A percentile compares a stretch with the other conserved stretches of the same genome.
These are phyloP conservation scores for Colletotrichum endophyticum DNA, from an alignment of 2,329 filamentous ascomycete species.

Conservation along the genomic window DNA sequence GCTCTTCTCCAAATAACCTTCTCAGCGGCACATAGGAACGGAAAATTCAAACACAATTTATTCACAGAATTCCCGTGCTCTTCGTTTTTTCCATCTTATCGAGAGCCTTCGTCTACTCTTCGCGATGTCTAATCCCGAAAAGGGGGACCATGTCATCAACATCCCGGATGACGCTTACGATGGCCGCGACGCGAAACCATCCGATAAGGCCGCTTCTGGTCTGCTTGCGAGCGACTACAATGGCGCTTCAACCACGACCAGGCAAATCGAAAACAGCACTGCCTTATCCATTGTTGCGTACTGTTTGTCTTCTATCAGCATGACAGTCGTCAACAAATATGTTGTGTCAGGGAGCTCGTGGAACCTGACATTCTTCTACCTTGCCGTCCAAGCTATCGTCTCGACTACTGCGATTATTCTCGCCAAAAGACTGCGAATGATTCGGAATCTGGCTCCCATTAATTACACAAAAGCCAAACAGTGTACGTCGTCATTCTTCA, in stretches of 20 bases:
- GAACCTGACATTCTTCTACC: conserved; percentile 96
- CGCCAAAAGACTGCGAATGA: conserved; percentile 81
- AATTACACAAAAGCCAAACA: conserved; percentile 88
- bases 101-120: neutral
- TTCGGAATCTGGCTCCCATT: conserved; percentile 82
- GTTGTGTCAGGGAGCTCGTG: conserved; percentile 89
- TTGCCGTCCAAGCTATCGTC: conserved; percentile 89
- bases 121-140: neutral
- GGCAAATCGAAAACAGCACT: conserved; percentile 72
- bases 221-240: conserved; percentile 39
- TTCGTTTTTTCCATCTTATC: neutral
- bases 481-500: conserved; percentile 59
- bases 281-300: conserved; percentile 84
- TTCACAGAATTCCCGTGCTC: neutral
- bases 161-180: neutral
- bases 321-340: conserved; percentile 99
- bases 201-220: conserved; percentile 30
- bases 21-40: rapidly evolving
- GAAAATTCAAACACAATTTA: neutral
- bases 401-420: conserved; percentile 84
- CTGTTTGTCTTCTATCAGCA: conserved; percentile 92
- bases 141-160: neutral
- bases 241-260: neutral
- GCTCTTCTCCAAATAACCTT: neutral
- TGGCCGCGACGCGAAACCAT: neutral